Percentiles rank a stretch among this genome's conserved stretches.
These are phyloP conservation scores for Licmophora abbreviata DNA, from an alignment of 108 stramenopile genomes.

Conservation along the genomic window DNA sequence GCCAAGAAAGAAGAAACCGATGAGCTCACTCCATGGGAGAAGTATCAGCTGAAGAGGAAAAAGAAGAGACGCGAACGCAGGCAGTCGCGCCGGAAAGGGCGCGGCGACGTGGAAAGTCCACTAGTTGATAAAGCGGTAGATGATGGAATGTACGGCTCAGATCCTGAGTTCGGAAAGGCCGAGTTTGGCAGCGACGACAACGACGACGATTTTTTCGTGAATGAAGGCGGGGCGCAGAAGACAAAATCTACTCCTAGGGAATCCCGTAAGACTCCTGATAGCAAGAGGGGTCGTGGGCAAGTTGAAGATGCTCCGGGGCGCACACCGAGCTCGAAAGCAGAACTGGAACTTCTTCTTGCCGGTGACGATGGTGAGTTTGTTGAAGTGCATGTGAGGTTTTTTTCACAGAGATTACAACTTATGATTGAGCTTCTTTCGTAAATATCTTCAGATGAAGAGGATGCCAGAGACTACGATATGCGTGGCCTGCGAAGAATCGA, in stretches of 20 bases:
- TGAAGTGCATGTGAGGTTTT: not conserved
- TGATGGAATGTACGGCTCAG: constrained; percentile 31
- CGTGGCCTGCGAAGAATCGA: constrained; percentile 69
- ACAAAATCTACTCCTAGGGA: too few relatives aligned
- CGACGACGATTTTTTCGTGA: constrained; percentile 40
- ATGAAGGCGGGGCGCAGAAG: constrained; percentile 13
- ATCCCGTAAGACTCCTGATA: not conserved
- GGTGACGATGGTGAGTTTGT: constrained; percentile 50
- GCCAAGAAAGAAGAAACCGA: constrained; percentile 16
- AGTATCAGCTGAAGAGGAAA: constrained; percentile 81
- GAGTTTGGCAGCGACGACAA: constrained; percentile 16
- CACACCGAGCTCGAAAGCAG: constrained; percentile 39
- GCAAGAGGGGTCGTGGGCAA: constrained; percentile 2
- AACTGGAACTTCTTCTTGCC: constrained; percentile 70
- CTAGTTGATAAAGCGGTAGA: constrained; percentile 12
- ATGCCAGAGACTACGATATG: constrained; percentile 72
- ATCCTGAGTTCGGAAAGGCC: constrained; percentile 36
- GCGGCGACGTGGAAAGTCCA: constrained; percentile 13
- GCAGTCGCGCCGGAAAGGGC: constrained; percentile 31
- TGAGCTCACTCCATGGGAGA: constrained; percentile 79
- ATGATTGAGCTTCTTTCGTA: not conserved
- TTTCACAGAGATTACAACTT: too few relatives aligned
- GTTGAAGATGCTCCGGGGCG: constrained; percentile 1
- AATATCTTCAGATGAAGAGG: constrained; percentile 45
- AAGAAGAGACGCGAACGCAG: constrained; percentile 66